Percentiles rank a stretch among this genome's conserved stretches.
These are phyloP conservation scores for Gnomoniopsis smithogilvyi DNA, from an alignment of 2,329 filamentous ascomycete species.

Conservation along the genomic window DNA sequence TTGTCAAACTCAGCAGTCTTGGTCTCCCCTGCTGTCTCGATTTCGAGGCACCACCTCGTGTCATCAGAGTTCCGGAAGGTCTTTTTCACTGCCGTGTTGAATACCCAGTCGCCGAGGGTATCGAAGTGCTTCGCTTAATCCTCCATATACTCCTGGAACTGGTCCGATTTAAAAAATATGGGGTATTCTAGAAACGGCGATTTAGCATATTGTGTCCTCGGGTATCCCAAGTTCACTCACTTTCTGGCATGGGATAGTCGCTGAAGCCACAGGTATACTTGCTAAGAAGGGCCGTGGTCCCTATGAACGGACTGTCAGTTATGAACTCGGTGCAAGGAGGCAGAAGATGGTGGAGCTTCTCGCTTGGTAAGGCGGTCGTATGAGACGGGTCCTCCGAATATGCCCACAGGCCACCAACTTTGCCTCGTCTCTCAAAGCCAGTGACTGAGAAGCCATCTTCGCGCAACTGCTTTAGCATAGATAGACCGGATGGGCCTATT, in stretches of 20 bases:
- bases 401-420: slow-evolving; percentile 42
- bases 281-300: slow-evolving; percentile 8
- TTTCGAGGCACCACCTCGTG: slow-evolving; percentile 26
- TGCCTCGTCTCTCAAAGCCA: slow-evolving; percentile 39
- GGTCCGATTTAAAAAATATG: slow-evolving; percentile 8
- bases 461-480: slow-evolving; percentile 37
- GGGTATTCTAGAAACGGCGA: slow-evolving; percentile 5
- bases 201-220: background rate
- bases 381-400: slow-evolving; percentile 33
- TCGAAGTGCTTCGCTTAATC: slow-evolving; percentile 31
- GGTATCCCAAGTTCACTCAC: slow-evolving; percentile 18
- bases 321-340: slow-evolving; percentile 15
- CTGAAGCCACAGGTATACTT: slow-evolving; percentile 31
- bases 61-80: slow-evolving; percentile 21
- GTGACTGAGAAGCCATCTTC: slow-evolving; percentile 42
- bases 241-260: slow-evolving; percentile 31
- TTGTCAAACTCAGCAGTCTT: slow-evolving; percentile 23
- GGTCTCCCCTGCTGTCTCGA: slow-evolving; percentile 20
- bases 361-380: slow-evolving; percentile 33
- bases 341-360: background rate
- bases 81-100: slow-evolving; percentile 23
- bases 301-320: background rate
- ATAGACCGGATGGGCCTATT: slow-evolving; percentile 13
- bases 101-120: slow-evolving; percentile 23
- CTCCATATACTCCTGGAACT: slow-evolving; percentile 32